phyloP scores from a whole-genome alignment of 2,329 filamentous ascomycete genomes.

The Trichoderma gracile region DNA sequence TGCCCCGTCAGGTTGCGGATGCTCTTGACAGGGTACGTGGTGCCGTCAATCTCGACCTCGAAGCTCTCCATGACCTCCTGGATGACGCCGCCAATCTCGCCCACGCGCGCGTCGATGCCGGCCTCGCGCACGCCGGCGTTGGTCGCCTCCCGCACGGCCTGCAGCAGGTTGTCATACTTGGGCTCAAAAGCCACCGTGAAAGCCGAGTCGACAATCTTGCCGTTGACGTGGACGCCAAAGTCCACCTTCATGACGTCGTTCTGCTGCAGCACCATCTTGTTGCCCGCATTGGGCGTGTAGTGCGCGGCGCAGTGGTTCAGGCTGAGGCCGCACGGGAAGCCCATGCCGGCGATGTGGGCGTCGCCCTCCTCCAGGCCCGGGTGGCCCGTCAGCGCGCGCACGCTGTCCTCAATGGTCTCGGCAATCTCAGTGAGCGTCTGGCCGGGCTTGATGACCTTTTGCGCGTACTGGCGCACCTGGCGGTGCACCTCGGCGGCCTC shows the following conservation, averaged over 20 bases:
- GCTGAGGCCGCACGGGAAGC: conserved; percentile 81
- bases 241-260: conserved; percentile 82
- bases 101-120: conserved; percentile 86
- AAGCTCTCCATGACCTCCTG: conserved; percentile 94
- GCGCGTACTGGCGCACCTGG: conserved; percentile 81
- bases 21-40: conserved; percentile 76
- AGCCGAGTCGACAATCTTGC: conserved; percentile 77
- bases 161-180: conserved; percentile 71
- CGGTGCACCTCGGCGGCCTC: conserved; percentile 87
- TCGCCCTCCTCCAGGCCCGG: conserved; percentile 76
- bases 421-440: conserved; percentile 79
- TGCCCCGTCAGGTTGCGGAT: conserved; percentile 89
- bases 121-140: conserved; percentile 83
- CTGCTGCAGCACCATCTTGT: conserved; percentile 70
- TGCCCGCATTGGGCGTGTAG: conserved; percentile 84
- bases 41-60: conserved; percentile 80
- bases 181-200: conserved; percentile 78
- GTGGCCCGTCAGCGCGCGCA: conserved; percentile 75
- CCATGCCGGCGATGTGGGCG: conserved; percentile 75
- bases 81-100: conserved; percentile 79
- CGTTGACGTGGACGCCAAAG: conserved; percentile 79
- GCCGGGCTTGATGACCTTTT: conserved; percentile 78
- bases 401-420: conserved; percentile 82
- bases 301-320: conserved; percentile 85
- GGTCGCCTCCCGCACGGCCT: conserved; percentile 72